Percentiles rank a stretch among this genome's conserved stretches.
Conservation (phyloP, 2,329 filamentous ascomycete genomes). For the Dactylellina cionopaga region DNA sequence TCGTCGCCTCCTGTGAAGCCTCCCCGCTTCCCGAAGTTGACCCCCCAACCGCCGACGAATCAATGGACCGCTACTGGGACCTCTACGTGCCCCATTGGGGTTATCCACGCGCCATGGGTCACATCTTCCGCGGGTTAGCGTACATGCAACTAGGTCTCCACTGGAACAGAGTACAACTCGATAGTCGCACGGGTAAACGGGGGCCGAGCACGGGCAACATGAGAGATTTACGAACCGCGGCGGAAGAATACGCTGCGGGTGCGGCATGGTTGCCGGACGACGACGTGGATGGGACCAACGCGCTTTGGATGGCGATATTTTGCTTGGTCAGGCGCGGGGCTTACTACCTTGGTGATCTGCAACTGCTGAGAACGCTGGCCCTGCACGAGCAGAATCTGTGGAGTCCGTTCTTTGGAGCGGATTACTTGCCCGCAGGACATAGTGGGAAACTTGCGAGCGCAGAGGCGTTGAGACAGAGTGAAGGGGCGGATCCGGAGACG, state of each 20-base stretch:
- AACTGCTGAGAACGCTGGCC: conserved; percentile 54
- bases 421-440: conserved; percentile 48
- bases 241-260: conserved; percentile 52
- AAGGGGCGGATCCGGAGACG: conserved; percentile 50
- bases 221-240: conserved; percentile 49
- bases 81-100: conserved; percentile 56
- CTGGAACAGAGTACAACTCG: conserved; percentile 47
- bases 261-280: conserved; percentile 55
- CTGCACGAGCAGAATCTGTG: conserved; percentile 48
- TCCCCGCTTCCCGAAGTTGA: conserved; percentile 53
- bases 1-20: conserved; percentile 45
- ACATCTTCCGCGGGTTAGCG: conserved; percentile 54
- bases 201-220: conserved; percentile 43
- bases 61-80: conserved; percentile 51
- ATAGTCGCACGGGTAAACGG: conserved; percentile 35
- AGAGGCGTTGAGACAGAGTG: conserved; percentile 53
- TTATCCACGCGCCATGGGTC: conserved; percentile 53
- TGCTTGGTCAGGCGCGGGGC: conserved; percentile 55
- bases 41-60: conserved; percentile 52
- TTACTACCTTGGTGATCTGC: conserved; percentile 55
- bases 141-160: conserved; percentile 54
- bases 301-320: conserved; percentile 55
- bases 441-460: conserved; percentile 52
- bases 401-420: conserved; percentile 47
- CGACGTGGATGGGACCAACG: conserved; percentile 51